Evolutionary conservation across 768 basidiomycete genomes (phyloP).

Genomic region (Kwoniella sp.): DNA sequence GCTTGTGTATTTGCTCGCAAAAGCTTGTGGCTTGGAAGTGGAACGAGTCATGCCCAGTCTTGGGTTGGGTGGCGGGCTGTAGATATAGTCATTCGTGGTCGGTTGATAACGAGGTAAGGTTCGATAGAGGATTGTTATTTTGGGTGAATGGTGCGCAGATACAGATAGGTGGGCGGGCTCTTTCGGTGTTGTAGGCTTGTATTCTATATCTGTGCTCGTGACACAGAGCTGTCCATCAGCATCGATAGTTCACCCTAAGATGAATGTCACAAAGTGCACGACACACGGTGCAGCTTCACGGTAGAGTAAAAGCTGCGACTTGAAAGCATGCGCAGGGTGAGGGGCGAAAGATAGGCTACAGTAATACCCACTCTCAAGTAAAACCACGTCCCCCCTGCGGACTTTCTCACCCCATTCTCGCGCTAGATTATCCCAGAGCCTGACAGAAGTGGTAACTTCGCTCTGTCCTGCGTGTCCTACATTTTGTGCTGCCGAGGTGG

Average conservation of each 20-base stretch:
- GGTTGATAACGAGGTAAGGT: slow-evolving; percentile 38
- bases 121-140: slow-evolving; percentile 39
- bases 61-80: background rate
- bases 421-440: slow-evolving; percentile 44
- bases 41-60: background rate
- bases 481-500: background rate
- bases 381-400: slow-evolving; percentile 43
- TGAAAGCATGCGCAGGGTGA: no score
- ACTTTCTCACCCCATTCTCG: slow-evolving; percentile 36
- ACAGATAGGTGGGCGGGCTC: slow-evolving; percentile 36
- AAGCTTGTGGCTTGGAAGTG: background rate
- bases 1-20: background rate
- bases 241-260: no score
- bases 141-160: slow-evolving; percentile 18
- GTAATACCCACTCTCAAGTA: slow-evolving; percentile 49
- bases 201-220: slow-evolving; percentile 36
- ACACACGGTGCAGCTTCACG: no score
- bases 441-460: slow-evolving; percentile 28
- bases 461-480: background rate
- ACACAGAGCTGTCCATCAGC: background rate
- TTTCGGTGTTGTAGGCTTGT: slow-evolving; percentile 24
- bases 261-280: no score
- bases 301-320: no score
- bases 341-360: no score
- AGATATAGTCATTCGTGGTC: slow-evolving; percentile 7